Evolutionary conservation across 306 rosid species (phyloP).

Genomic region (Cicer bijugum): DNA sequence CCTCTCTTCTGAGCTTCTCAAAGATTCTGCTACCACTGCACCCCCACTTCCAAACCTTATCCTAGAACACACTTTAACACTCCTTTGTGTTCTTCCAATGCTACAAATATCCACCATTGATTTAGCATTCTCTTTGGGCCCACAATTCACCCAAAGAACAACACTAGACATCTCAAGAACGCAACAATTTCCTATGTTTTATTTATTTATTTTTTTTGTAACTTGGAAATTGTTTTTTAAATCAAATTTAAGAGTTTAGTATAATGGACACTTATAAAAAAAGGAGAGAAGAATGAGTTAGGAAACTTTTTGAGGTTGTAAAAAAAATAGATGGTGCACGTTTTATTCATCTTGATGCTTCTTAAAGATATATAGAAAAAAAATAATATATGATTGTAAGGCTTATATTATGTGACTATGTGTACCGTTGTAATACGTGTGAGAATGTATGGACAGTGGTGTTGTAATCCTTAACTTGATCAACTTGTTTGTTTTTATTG

Average conservation of each 20-base stretch:
- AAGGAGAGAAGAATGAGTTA: not conserved
- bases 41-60: conserved; percentile 50
- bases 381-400: conserved; percentile 35
- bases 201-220: not conserved
- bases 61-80: conserved; percentile 48
- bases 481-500: conserved; percentile 41
- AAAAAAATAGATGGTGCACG: not conserved
- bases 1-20: conserved; percentile 78
- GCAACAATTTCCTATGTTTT: not conserved
- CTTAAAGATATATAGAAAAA: conserved; percentile 8
- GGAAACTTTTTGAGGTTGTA: not conserved
- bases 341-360: not conserved
- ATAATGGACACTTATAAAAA: not conserved
- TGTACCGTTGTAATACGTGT: conserved; percentile 14
- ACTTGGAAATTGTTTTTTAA: conserved; percentile 3
- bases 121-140: conserved; percentile 58
- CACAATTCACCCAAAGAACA: conserved; percentile 64
- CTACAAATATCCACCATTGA: conserved; percentile 49
- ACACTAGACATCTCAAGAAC: conserved; percentile 59
- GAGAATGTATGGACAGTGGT: conserved; percentile 51
- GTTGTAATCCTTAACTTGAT: conserved; percentile 22
- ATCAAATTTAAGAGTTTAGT: not conserved
- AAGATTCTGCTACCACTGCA: conserved; percentile 57
- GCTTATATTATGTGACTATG: not conserved
- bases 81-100: conserved; percentile 45